Conservation (phyloP, 2,329 filamentous ascomycete genomes). For the Monilinia polystroma region DNA sequence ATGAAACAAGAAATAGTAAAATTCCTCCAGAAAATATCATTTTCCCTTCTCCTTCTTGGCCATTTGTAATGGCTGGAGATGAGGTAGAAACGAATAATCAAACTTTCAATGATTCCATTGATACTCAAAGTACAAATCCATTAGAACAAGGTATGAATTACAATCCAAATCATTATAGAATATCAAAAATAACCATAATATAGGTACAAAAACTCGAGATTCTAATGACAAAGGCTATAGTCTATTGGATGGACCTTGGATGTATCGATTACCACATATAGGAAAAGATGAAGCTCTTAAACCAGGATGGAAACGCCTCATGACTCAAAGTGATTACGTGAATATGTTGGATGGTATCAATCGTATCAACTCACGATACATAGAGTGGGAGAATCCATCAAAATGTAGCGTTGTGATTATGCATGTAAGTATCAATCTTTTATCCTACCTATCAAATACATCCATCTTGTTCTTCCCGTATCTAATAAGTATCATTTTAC, state of each 20-base stretch:
- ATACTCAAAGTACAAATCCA: neutral
- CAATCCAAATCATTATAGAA: neutral
- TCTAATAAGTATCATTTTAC: neutral
- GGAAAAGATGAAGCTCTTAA: neutral
- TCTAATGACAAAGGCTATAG: constrained; percentile 28
- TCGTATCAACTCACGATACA: neutral
- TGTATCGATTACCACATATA: constrained; percentile 27
- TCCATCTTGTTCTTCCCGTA: no score
- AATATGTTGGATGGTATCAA: constrained; percentile 21
- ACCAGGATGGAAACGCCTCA: constrained; percentile 2
- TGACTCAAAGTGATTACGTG: constrained; percentile 13
- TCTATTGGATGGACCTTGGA: constrained; percentile 34
- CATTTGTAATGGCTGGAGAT: neutral
- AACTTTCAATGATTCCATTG: neutral
- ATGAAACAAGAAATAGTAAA: constrained; percentile 25
- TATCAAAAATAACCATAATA: neutral
- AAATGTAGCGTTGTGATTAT: constrained; percentile 15
- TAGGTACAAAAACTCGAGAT: neutral
- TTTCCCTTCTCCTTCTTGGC: neutral
- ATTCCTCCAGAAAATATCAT: constrained; percentile 28
- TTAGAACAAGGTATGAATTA: neutral
- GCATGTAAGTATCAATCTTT: constrained; percentile 5
- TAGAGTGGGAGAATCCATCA: neutral
- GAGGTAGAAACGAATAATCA: neutral
- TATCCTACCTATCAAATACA: no score